Conservation (phyloP, 768 basidiomycete species). For the Podaxis mareebaensis region DNA sequence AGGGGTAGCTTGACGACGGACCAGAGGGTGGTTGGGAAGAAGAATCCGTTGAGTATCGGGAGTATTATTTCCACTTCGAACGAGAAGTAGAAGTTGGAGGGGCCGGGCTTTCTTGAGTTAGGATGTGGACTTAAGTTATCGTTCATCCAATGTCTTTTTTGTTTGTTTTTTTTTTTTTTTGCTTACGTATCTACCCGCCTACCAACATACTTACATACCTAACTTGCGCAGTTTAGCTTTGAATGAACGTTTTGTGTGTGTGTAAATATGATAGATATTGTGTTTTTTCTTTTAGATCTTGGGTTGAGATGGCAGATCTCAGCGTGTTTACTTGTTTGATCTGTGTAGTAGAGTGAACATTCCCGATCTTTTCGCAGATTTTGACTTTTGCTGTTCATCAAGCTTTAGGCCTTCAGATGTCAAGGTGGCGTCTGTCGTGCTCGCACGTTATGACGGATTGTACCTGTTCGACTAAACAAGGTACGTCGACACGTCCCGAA, state of each 20-base stretch:
- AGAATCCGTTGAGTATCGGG: slow-evolving; percentile 68
- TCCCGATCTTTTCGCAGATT: slow-evolving; percentile 50
- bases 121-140: too few relatives aligned
- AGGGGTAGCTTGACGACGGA: slow-evolving; percentile 17
- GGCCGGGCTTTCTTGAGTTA: neutral
- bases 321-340: too few relatives aligned
- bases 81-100: slow-evolving; percentile 24
- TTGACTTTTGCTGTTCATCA: slow-evolving; percentile 48
- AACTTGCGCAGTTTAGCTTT: too few relatives aligned
- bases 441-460: slow-evolving; percentile 65
- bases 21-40: slow-evolving; percentile 40
- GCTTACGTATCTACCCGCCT: too few relatives aligned
- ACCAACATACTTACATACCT: too few relatives aligned
- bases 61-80: slow-evolving; percentile 61
- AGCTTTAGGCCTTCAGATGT: slow-evolving; percentile 32
- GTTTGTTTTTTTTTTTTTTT: too few relatives aligned
- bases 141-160: too few relatives aligned
- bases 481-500: too few relatives aligned
- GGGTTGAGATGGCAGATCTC: neutral
- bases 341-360: slow-evolving; percentile 25
- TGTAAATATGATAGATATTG: too few relatives aligned
- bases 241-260: too few relatives aligned
- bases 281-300: slow-evolving; percentile 25
- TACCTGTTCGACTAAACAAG: too few relatives aligned
- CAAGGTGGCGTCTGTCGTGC: slow-evolving; percentile 21